Conservation (phyloP, 1,139 yeast species). For the Yamadazyma diospyri region DNA sequence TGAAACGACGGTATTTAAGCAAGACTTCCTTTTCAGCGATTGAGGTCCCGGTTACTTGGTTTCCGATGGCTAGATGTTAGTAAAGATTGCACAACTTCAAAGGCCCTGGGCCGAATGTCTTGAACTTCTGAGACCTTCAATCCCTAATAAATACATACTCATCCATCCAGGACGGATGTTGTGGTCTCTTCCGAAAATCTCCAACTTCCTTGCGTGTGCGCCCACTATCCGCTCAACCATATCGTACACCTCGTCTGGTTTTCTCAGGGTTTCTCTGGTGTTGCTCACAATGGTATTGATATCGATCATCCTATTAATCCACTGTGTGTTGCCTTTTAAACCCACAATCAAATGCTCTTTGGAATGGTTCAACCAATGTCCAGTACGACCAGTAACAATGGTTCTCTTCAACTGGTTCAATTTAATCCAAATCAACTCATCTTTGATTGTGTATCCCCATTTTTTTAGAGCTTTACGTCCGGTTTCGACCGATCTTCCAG, state of each 20-base stretch:
- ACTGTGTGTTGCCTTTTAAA: conserved; percentile 71
- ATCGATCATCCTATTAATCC: conserved; percentile 67
- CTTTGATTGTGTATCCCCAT: conserved; percentile 80
- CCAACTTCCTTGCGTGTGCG: conserved; percentile 68
- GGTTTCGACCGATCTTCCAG: conserved; percentile 86
- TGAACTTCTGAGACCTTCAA: too few species aligned
- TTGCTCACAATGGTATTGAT: conserved; percentile 75
- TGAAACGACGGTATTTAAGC: conserved; percentile 26
- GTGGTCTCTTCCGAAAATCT: conserved; percentile 84
- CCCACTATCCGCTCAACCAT: conserved; percentile 84
- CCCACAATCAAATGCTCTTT: conserved; percentile 90
- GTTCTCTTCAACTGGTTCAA: conserved; percentile 84
- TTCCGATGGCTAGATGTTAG: conserved; percentile 55
- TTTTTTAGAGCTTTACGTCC: conserved; percentile 72
- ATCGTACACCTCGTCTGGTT: conserved; percentile 89
- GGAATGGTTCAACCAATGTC: conserved; percentile 95
- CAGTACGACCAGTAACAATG: conserved; percentile 92
- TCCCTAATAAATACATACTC: conserved; percentile 19
- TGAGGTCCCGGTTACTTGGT: conserved; percentile 63
- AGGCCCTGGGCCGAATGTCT: too few species aligned
- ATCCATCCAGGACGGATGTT: conserved; percentile 90
- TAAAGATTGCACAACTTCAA: background rate
- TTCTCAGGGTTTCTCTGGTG: conserved; percentile 84
- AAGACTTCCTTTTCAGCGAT: conserved; percentile 59
- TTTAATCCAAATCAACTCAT: conserved; percentile 88